Conservation (phyloP, 2,329 filamentous ascomycete genomes). For the Botryosphaeria agaves region DNA sequence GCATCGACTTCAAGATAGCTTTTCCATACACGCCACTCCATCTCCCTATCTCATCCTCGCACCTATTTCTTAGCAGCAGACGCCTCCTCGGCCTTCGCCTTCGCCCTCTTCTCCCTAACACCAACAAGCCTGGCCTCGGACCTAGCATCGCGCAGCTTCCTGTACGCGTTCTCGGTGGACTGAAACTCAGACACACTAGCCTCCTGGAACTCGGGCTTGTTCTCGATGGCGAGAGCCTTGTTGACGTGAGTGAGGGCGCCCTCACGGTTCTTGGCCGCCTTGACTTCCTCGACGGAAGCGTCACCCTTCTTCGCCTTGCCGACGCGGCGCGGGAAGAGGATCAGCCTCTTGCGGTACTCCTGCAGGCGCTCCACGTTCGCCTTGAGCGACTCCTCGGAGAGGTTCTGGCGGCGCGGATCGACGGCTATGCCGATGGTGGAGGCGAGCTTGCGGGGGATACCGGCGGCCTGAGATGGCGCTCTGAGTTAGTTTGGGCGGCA, state of each 20-base stretch:
- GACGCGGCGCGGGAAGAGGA: constrained; percentile 92
- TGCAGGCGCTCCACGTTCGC: constrained; percentile 95
- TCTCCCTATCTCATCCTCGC: too few species aligned
- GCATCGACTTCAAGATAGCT: too few species aligned
- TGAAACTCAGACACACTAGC: constrained; percentile 53
- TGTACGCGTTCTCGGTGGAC: constrained; percentile 73
- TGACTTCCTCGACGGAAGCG: constrained; percentile 68
- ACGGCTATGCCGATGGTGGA: constrained; percentile 94
- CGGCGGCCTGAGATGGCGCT: constrained; percentile 54
- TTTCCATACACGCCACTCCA: too few species aligned
- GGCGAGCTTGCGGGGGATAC: constrained; percentile 85
- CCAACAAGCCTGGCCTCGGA: constrained; percentile 68
- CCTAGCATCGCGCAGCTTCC: constrained; percentile 68
- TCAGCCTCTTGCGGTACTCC: constrained; percentile 90
- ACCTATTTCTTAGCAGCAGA: constrained; percentile 64
- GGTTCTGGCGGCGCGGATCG: constrained; percentile 92
- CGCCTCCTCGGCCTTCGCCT: constrained; percentile 73
- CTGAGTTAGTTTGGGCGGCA: too few species aligned
- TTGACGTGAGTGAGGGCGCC: constrained; percentile 28
- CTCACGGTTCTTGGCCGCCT: constrained; percentile 41
- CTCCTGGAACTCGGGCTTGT: constrained; percentile 63
- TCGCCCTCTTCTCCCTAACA: constrained; percentile 81
- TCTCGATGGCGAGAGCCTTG: constrained; percentile 25
- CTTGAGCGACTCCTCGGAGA: constrained; percentile 85
- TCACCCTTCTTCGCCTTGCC: constrained; percentile 91